A percentile compares a stretch with the other conserved stretches of the same genome.
These are phyloP conservation scores for Helichrysum umbraculigerum DNA, from an alignment of 129 eudicot genomes.

Conservation along the genomic window DNA sequence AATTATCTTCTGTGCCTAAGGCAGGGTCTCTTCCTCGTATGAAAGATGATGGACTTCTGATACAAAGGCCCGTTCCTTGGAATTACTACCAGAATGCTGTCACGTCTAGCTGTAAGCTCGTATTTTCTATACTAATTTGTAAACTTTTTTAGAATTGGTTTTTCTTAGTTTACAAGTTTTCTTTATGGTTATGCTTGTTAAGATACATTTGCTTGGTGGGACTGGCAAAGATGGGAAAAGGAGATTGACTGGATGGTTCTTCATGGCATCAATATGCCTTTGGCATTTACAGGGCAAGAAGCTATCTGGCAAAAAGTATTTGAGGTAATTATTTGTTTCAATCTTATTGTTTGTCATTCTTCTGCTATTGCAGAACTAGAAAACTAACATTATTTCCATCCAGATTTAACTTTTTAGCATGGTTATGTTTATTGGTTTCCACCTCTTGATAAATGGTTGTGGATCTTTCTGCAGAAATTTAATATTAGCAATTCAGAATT, in stretches of 20 bases:
- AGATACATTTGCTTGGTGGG: slow-evolving; percentile 94
- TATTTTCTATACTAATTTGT: slow-evolving; percentile 11
- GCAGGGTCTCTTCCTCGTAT: slow-evolving; percentile 70
- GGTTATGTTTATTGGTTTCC: slow-evolving; percentile 9
- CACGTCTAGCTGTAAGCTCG: slow-evolving; percentile 71
- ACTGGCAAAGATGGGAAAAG: slow-evolving; percentile 93
- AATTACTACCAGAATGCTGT: slow-evolving; percentile 88
- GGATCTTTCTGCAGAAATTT: slow-evolving; percentile 50
- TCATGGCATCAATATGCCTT: slow-evolving; percentile 84
- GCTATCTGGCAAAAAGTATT: slow-evolving; percentile 93
- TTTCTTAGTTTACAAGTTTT: neutral
- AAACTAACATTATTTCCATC: slow-evolving; percentile 1
- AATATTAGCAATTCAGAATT: slow-evolving; percentile 66
- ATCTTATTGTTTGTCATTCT: neutral
- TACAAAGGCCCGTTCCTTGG: slow-evolving; percentile 81
- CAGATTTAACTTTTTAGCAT: slow-evolving; percentile 2
- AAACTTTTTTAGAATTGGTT: neutral
- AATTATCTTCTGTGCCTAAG: slow-evolving; percentile 73
- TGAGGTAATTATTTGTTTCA: slow-evolving; percentile 39
- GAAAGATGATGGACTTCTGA: slow-evolving; percentile 53
- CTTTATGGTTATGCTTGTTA: slow-evolving; percentile 13
- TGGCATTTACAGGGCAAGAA: slow-evolving; percentile 95
- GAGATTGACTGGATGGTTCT: slow-evolving; percentile 98
- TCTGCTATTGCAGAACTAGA: neutral
- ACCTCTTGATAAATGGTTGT: slow-evolving; percentile 7